Percentiles rank a stretch among this genome's conserved stretches.
Conservation (phyloP, 2,329 filamentous ascomycete species). For the Pestalotiopsis sp. region DNA sequence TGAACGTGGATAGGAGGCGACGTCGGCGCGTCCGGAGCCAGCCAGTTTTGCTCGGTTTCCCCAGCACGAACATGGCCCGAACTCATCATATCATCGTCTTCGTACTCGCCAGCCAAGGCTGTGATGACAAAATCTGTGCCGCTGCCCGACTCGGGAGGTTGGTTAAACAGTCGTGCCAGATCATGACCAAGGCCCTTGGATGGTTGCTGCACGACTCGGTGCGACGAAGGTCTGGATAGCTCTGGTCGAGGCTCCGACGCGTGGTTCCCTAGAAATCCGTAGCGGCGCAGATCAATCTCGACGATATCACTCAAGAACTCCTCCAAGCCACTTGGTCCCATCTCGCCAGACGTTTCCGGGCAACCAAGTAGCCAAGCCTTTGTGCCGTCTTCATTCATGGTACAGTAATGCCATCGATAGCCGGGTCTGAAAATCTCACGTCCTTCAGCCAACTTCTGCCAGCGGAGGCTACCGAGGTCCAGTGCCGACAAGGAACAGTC, state of each 20-base stretch:
- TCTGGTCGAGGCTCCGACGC: slow-evolving; percentile 58
- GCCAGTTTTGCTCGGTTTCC: slow-evolving; percentile 56
- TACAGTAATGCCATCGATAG: slow-evolving; percentile 99
- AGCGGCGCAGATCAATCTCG: slow-evolving; percentile 88
- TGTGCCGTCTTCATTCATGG: slow-evolving; percentile 91
- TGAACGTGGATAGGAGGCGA: slow-evolving; percentile 92
- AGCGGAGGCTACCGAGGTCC: slow-evolving; percentile 83
- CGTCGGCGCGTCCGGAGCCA: slow-evolving; percentile 64
- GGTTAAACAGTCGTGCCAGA: slow-evolving; percentile 84
- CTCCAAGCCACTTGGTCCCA: slow-evolving; percentile 73
- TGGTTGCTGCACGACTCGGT: slow-evolving; percentile 54
- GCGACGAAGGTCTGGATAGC: slow-evolving; percentile 49
- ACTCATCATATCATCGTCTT: slow-evolving; percentile 66
- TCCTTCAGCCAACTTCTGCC: slow-evolving; percentile 94
- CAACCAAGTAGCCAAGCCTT: slow-evolving; percentile 98
- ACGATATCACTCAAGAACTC: slow-evolving; percentile 95
- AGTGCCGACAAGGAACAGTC: slow-evolving; percentile 91
- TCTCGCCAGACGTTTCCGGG: slow-evolving; percentile 70
- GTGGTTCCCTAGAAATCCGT: slow-evolving; percentile 86
- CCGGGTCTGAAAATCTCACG: slow-evolving; percentile 88
- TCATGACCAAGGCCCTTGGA: slow-evolving; percentile 80
- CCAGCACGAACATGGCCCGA: slow-evolving; percentile 51
- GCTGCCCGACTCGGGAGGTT: slow-evolving; percentile 80
- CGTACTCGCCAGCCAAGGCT: slow-evolving; percentile 77
- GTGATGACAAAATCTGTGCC: slow-evolving; percentile 92